phyloP scores from a whole-genome alignment of 768 basidiomycete species.

The Mycena indigotica region DNA sequence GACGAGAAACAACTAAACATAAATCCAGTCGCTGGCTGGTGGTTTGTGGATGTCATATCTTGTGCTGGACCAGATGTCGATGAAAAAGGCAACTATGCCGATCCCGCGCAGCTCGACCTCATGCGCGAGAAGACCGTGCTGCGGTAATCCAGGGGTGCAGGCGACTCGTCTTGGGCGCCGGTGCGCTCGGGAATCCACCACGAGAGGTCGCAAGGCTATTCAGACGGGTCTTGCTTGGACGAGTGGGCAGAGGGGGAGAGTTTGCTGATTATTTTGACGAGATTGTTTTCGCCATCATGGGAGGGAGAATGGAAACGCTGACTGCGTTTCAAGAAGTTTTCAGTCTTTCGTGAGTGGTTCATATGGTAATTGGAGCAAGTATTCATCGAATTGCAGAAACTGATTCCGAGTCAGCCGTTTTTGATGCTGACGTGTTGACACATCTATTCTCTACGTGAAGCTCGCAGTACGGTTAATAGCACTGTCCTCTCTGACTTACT shows the following conservation, averaged over 20 bases:
- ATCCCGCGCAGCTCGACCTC: conserved; percentile 16
- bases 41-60: conserved; percentile 26
- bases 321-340: conserved; percentile 11
- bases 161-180: conserved; percentile 23
- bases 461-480: too few species aligned
- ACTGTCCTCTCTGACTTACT: too few species aligned
- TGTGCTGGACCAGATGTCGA: conserved; percentile 25
- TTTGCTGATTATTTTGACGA: conserved; percentile 25
- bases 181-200: conserved; percentile 24
- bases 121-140: conserved; percentile 26
- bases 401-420: background rate
- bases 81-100: conserved; percentile 13
- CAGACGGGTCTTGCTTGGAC: conserved; percentile 20
- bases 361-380: background rate
- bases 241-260: conserved; percentile 23
- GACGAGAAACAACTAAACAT: background rate
- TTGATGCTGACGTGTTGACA: background rate
- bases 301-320: conserved; percentile 27
- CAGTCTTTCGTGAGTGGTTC: background rate
- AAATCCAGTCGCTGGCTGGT: conserved; percentile 20
- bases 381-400: background rate
- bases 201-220: conserved; percentile 24
- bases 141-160: conserved; percentile 17
- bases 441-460: background rate
- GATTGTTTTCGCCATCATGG: conserved; percentile 23